Base-by-base conservation (phyloP, 2,329 filamentous ascomycete species). In the Rosellinia necatrix region DNA sequence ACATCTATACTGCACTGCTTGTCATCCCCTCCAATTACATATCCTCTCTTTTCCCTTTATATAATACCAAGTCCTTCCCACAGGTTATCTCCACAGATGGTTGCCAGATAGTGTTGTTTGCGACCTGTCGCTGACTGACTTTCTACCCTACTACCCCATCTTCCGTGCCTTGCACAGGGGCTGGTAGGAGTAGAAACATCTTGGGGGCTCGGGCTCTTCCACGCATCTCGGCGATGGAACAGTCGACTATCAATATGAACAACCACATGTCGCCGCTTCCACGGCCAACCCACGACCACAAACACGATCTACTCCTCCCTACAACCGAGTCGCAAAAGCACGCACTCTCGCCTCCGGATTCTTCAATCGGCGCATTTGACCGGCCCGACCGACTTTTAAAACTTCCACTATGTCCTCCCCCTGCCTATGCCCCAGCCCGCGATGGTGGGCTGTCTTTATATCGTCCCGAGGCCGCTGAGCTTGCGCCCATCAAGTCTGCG, bases 221-320 rank as follows among this genome's bases (percentile, higher is more conserved):
- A n/a, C n/a, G n/a, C n/a, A 19, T 42, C n/a, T 15, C 37, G 13
- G n/a, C 51, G 25, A 70, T 67, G 66, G 76, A 76, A 72, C 76
- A 76, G 65, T 71, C 72, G 60, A 35, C 21, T 6, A 21, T 38
- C 9, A 42, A 29, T 15, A 38, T 34, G 49, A 27, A 53, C 55
- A 74, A 74, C 78, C 78, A 78, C 76, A 78, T 79, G 76, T 71
- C 76, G 76, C 72, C 76, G 64, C 66, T 69, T 51, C 66, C 66
- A 56, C 69, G 58, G 59, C 65, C 65, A 62, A 66, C 61, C 52
- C 64, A 63, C 56, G 62, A 69, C 53, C 68, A 57, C 40, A 64
- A 68, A 53, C 61, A 64, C 47, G 56, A 53, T 13, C 13, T 25
- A 15, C 47, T 48, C 40, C 46, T 25, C 21, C 32, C 55, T 32